These are phyloP conservation scores for Didymella pomorum DNA, from an alignment of 2,329 filamentous ascomycete genomes.

Conservation along the genomic window DNA sequence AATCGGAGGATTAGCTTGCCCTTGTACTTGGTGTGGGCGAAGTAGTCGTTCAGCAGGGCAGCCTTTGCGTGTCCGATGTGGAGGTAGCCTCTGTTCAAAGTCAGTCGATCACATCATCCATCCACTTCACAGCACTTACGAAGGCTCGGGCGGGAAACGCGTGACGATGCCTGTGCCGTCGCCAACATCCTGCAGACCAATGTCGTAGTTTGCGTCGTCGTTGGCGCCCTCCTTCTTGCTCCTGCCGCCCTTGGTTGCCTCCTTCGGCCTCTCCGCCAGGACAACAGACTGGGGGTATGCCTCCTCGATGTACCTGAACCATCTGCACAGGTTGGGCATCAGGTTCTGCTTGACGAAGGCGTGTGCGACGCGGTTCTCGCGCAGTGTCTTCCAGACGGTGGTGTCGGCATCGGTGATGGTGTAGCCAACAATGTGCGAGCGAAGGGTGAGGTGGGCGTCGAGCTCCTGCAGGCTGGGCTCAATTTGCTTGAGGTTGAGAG, in stretches of 20 bases:
- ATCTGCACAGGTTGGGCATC: constrained; percentile 79
- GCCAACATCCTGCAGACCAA: constrained; percentile 82
- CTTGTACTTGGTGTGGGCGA: constrained; percentile 90
- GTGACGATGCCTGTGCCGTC: constrained; percentile 80
- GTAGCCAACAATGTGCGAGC: constrained; percentile 87
- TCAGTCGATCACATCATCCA: constrained; percentile 19
- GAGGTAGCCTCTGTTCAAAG: constrained; percentile 70
- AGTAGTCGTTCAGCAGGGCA: constrained; percentile 93
- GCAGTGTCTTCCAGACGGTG: constrained; percentile 82
- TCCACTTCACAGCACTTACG: constrained; percentile 59
- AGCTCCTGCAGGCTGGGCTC: constrained; percentile 78
- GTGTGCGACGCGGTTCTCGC: constrained; percentile 83
- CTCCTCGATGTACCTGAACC: constrained; percentile 87
- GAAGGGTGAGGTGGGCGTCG: constrained; percentile 85
- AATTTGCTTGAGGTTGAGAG: constrained; percentile 81
- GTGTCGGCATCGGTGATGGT: constrained; percentile 77
- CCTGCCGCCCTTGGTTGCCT: constrained; percentile 64
- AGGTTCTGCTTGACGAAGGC: constrained; percentile 81
- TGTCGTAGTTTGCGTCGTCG: constrained; percentile 86
- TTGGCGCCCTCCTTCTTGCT: constrained; percentile 82
- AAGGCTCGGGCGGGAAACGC: constrained; percentile 92
- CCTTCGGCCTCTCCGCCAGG: constrained; percentile 62
- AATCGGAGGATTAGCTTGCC: constrained; percentile 91
- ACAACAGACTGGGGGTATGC: constrained; percentile 80
- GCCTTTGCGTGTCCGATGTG: constrained; percentile 97